phyloP scores from a whole-genome alignment of 345 rosid species.

The Populus alba region DNA sequence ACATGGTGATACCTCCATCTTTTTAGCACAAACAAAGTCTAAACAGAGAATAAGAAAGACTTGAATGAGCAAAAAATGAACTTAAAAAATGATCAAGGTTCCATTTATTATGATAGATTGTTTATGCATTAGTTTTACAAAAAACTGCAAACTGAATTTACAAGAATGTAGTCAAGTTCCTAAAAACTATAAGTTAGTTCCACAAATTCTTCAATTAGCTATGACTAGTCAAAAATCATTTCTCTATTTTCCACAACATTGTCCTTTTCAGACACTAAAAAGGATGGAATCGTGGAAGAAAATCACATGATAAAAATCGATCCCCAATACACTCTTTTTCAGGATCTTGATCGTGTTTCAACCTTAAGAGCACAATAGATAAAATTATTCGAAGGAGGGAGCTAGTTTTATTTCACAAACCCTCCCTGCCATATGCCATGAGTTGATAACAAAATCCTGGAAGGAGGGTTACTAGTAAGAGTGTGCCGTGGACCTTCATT shows the following conservation, averaged over 20 bases:
- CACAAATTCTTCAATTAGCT: no score
- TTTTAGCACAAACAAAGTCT: slow-evolving; percentile 13
- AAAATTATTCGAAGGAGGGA: background rate
- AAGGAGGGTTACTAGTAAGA: background rate
- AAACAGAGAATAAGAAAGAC: background rate
- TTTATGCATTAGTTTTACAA: no score
- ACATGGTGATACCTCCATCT: slow-evolving; percentile 2
- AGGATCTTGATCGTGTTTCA: background rate
- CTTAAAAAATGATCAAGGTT: background rate
- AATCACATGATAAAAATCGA: background rate
- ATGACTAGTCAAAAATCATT: no score
- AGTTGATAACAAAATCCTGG: background rate
- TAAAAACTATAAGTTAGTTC: no score
- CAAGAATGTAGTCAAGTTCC: no score
- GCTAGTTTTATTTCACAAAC: background rate
- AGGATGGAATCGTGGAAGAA: no score
- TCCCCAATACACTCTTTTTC: background rate
- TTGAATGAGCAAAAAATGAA: background rate
- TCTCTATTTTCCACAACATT: no score
- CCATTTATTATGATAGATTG: no score
- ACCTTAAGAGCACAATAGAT: no score
- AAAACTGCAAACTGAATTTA: no score
- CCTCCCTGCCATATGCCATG: background rate
- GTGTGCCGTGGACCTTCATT: background rate
- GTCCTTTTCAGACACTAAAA: no score